Evolutionary conservation across 176 grass and related monocot species (phyloP).

Genomic region (Aegilops speltoides): DNA sequence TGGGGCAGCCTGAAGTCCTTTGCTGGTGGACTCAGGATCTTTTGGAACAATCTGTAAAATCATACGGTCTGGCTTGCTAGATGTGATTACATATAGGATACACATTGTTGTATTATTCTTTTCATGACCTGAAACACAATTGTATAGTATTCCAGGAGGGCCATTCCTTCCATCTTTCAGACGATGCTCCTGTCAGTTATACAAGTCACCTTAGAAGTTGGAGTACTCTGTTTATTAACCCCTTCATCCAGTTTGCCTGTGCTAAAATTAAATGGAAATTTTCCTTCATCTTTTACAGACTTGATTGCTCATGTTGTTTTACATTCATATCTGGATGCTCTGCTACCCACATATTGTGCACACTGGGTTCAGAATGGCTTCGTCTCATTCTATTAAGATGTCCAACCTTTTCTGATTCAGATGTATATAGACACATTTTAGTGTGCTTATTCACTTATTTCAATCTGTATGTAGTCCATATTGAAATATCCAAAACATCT

Average conservation of each 20-base stretch:
- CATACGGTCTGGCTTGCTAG: not conserved
- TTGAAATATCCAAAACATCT: too few species aligned
- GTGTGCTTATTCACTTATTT: too few species aligned
- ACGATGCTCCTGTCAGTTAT: not conserved
- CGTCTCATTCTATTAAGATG: not conserved
- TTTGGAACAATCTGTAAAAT: constrained; percentile 43
- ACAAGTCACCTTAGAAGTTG: not conserved
- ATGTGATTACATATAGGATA: not conserved
- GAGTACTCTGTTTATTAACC: not conserved
- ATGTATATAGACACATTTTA: too few species aligned
- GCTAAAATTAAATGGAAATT: not conserved
- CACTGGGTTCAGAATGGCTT: not conserved
- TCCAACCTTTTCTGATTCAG: too few species aligned
- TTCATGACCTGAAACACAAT: not conserved
- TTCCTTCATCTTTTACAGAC: not conserved
- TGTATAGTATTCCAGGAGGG: not conserved
- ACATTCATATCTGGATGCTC: not conserved
- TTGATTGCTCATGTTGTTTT: not conserved
- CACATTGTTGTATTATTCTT: not conserved
- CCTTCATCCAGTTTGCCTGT: not conserved
- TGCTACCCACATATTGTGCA: not conserved
- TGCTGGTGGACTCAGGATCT: constrained; percentile 22
- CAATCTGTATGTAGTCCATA: too few species aligned
- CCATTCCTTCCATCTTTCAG: not conserved
- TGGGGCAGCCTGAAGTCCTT: constrained; percentile 53